These are phyloP conservation scores for Ophiorrhiza pumila DNA, from an alignment of 257 asterid species.

Conservation along the genomic window DNA sequence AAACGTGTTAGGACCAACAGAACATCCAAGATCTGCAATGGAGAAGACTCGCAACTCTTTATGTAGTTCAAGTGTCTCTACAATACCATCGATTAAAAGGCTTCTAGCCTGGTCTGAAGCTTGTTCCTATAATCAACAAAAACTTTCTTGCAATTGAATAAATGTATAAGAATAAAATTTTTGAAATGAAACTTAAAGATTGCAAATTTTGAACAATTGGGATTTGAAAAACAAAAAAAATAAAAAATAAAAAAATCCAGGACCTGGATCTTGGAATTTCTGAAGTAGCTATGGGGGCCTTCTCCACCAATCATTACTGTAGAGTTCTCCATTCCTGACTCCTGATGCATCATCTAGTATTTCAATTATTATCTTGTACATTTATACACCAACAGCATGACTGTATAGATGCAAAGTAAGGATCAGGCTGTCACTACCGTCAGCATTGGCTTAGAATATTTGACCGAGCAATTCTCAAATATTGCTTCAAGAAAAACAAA, in stretches of 20 bases:
- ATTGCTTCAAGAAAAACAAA: too few relatives aligned
- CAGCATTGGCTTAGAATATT: too few relatives aligned
- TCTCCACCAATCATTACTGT: conserved; percentile 8
- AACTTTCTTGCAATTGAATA: neutral
- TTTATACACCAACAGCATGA: too few relatives aligned
- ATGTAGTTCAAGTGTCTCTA: conserved; percentile 3
- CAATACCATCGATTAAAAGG: neutral
- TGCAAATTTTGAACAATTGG: neutral
- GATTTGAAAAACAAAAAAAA: neutral
- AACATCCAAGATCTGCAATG: conserved; percentile 55
- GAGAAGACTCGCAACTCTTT: neutral
- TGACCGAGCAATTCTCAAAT: too few relatives aligned
- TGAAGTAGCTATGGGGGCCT: conserved; percentile 10
- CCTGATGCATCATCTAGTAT: too few relatives aligned
- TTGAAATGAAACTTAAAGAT: neutral
- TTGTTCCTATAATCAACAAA: neutral
- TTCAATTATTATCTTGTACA: too few relatives aligned
- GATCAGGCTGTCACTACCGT: too few relatives aligned
- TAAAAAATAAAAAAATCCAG: too few relatives aligned
- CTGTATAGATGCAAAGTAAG: too few relatives aligned
- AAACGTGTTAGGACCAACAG: conserved; percentile 50
- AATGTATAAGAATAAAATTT: neutral
- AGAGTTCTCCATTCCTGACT: neutral
- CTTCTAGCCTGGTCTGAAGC: neutral
- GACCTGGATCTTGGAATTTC: conserved; percentile 3